Conservation (phyloP, 345 rosid genomes). For the Bruguiera parviflora region DNA sequence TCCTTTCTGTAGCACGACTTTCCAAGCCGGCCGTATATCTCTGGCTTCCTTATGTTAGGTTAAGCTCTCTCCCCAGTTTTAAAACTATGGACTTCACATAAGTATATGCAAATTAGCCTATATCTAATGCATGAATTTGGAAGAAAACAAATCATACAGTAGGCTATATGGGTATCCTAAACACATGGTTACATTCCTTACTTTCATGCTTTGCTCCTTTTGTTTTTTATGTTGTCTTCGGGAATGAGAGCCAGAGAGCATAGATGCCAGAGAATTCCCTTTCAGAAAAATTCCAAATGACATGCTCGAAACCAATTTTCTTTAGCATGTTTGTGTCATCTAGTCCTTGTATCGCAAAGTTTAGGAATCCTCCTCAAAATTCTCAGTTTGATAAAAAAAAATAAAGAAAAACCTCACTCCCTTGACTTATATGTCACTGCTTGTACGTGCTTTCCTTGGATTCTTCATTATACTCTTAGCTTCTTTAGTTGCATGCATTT, state of each 20-base stretch:
- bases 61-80: too few relatives aligned
- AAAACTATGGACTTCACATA: too few relatives aligned
- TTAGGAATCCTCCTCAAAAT: conserved; percentile 56
- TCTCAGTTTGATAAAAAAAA: conserved; percentile 18
- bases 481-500: conserved; percentile 32
- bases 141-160: background rate
- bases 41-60: background rate
- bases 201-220: conserved; percentile 28
- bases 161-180: conserved; percentile 26
- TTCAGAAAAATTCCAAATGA: conserved; percentile 34
- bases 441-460: conserved; percentile 48
- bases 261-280: conserved; percentile 45
- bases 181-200: conserved; percentile 54
- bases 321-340: conserved; percentile 39
- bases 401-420: conserved; percentile 13
- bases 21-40: conserved; percentile 35
- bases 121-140: conserved; percentile 8
- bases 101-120: background rate
- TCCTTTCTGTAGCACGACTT: conserved; percentile 28
- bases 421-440: conserved; percentile 47
- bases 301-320: conserved; percentile 11
- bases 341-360: conserved; percentile 58
- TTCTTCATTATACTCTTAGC: conserved; percentile 43
- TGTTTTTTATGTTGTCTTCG: conserved; percentile 43
- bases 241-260: conserved; percentile 26